Conservation (phyloP, 106 monocot genomes). For the Acorus calamus region DNA sequence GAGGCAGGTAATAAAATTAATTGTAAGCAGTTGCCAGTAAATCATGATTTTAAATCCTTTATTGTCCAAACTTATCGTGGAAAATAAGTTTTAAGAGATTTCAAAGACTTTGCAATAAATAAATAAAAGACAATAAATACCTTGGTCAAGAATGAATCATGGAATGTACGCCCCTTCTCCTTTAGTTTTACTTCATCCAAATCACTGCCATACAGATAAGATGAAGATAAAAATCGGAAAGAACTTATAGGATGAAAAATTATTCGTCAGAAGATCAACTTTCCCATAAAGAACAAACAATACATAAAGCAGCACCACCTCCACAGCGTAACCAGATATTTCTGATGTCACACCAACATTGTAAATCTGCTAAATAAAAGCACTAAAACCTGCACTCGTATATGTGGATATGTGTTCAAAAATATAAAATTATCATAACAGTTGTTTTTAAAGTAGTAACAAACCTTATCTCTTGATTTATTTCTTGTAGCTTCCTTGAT, state of each 20-base stretch:
- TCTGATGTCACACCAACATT: no score
- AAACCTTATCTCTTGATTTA: conserved; percentile 72
- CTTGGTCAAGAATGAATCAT: conserved; percentile 65
- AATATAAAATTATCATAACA: no score
- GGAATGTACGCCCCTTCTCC: conserved; percentile 55
- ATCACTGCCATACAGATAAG: conserved; percentile 28
- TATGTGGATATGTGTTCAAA: no score
- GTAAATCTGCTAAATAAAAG: no score
- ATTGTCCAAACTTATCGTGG: no score
- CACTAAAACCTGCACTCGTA: no score
- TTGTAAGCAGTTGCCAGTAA: background rate
- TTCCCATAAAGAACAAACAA: no score
- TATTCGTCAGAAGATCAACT: no score
- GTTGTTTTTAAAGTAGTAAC: no score
- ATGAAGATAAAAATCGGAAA: background rate
- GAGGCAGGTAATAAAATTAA: conserved; percentile 8
- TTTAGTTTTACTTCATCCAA: conserved; percentile 66
- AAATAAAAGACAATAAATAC: conserved; percentile 10
- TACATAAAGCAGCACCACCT: no score
- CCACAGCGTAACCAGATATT: no score
- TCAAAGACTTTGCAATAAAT: background rate
- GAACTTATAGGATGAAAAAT: background rate
- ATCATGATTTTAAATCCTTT: background rate
- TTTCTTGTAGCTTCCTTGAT: conserved; percentile 55
- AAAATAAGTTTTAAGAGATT: background rate